Conservation (phyloP, 805 yeast genomes). For the Yarrowia sp. region DNA sequence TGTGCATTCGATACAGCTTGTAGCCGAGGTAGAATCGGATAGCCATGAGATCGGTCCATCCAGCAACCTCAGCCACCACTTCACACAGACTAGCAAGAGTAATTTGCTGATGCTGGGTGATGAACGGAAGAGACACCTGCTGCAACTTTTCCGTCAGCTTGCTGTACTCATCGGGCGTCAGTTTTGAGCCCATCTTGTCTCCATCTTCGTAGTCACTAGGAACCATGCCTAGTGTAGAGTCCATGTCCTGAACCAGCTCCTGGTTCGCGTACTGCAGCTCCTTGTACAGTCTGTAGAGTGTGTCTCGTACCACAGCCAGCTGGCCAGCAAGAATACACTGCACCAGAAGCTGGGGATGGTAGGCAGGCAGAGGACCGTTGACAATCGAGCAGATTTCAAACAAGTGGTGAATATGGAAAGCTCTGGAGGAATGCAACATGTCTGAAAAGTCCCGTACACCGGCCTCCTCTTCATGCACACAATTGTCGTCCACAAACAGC, state of each 20-base stretch:
- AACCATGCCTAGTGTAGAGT: constrained; percentile 43
- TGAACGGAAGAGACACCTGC: constrained; percentile 71
- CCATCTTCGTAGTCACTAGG: constrained; percentile 8
- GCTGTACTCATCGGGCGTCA: constrained; percentile 50
- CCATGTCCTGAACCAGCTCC: constrained; percentile 50
- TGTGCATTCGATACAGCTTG: constrained; percentile 66
- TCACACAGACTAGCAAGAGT: constrained; percentile 75
- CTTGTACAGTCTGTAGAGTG: constrained; percentile 62
- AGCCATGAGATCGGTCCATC: constrained; percentile 68
- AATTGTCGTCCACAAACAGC: constrained; percentile 78
- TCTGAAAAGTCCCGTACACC: constrained; percentile 56
- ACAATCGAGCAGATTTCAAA: constrained; percentile 75
- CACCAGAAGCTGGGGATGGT: constrained; percentile 87
- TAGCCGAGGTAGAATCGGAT: constrained; percentile 73
- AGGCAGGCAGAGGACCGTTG: constrained; percentile 88
- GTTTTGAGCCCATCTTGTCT: background rate
- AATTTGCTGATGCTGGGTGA: constrained; percentile 90
- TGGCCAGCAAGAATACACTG: constrained; percentile 74
- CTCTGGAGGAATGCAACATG: constrained; percentile 39
- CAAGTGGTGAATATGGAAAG: constrained; percentile 50
- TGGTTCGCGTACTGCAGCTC: constrained; percentile 62
- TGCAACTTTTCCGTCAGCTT: constrained; percentile 66
- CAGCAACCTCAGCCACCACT: constrained; percentile 62
- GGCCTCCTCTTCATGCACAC: constrained; percentile 61
- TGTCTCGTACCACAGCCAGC: constrained; percentile 59